These are phyloP conservation scores for Leptographium radiaticola DNA, from an alignment of 2,329 filamentous ascomycete genomes.

Conservation along the genomic window DNA sequence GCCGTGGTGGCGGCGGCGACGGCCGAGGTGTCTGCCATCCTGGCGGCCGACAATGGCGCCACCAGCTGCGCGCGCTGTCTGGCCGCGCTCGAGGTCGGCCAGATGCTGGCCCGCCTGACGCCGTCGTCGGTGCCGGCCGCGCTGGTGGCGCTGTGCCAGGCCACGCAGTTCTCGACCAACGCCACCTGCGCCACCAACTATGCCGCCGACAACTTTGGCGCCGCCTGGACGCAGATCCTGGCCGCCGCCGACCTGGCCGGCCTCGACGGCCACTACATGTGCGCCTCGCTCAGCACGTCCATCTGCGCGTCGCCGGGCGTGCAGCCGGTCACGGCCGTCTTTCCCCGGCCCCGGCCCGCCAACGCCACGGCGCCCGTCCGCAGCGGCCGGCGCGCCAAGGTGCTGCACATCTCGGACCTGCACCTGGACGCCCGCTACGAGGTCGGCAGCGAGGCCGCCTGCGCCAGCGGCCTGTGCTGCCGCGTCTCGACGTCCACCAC, in stretches of 20 bases:
- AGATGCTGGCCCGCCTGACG: constrained; percentile 34
- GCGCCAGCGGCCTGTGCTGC: constrained; percentile 47
- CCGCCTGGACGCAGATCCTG: constrained; percentile 44
- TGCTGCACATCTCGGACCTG: constrained; percentile 48
- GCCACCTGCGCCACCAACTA: constrained; percentile 34
- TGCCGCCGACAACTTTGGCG: constrained; percentile 32
- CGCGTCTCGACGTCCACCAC: constrained; percentile 26
- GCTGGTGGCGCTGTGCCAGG: constrained; percentile 36
- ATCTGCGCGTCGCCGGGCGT: constrained; percentile 35
- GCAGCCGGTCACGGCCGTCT: constrained; percentile 30
- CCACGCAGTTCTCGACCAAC: constrained; percentile 31
- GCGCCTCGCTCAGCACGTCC: constrained; percentile 30
- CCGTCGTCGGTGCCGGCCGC: constrained; percentile 34
- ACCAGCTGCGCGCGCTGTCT: constrained; percentile 40
- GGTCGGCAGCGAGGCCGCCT: constrained; percentile 38
- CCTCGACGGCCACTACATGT: constrained; percentile 43
- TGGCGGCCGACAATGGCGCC: constrained; percentile 15
- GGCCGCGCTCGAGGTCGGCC: constrained; percentile 33
- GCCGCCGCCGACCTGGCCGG: constrained; percentile 38
- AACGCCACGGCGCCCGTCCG: constrained; percentile 28
- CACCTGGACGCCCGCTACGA: constrained; percentile 42
- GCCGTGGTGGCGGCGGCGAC: constrained; percentile 28
- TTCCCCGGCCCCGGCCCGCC: constrained; percentile 40
- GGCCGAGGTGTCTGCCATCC: constrained; percentile 13
- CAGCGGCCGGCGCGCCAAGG: constrained; percentile 38